Conservation (phyloP, 495 filamentous ascomycete species). For the Neurospora sp. region DNA sequence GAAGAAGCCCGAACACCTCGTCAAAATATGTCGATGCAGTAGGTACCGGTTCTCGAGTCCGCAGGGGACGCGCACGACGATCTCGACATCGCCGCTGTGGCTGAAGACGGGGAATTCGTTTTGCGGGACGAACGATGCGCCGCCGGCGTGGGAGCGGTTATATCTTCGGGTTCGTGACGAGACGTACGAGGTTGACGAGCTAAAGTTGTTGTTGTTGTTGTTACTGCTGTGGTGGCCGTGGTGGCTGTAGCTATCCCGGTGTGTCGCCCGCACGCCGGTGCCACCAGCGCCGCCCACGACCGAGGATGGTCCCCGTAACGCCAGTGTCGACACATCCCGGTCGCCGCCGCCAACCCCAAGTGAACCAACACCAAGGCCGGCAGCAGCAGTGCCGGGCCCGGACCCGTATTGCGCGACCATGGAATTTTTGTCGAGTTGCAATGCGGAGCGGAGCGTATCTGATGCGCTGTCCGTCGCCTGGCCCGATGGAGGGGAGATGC, state of each 20-base stretch:
- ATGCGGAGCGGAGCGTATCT: constrained; percentile 2
- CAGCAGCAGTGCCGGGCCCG: constrained; percentile 14
- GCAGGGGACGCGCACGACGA: constrained; percentile 56
- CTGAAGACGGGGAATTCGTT: constrained; percentile 91
- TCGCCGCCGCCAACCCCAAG: constrained; percentile 27
- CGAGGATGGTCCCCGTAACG: constrained; percentile 49
- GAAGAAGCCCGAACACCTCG: constrained; percentile 87
- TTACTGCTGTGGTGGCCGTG: constrained; percentile 17
- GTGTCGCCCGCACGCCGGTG: constrained; percentile 16
- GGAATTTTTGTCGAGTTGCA: not conserved
- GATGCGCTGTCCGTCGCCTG: not conserved
- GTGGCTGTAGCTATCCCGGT: constrained; percentile 18
- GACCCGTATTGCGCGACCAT: not conserved
- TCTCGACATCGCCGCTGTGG: constrained; percentile 84
- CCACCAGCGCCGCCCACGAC: constrained; percentile 27
- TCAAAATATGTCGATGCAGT: constrained; percentile 72
- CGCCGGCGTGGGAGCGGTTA: constrained; percentile 73
- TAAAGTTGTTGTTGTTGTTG: not conserved
- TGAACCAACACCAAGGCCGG: not conserved
- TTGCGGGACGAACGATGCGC: constrained; percentile 56
- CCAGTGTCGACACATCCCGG: constrained; percentile 28
- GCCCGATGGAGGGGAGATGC: not conserved
- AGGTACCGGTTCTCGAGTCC: constrained; percentile 73
- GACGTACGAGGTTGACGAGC: constrained; percentile 46
- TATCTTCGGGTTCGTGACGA: constrained; percentile 55